Evolutionary conservation across 2,329 filamentous ascomycete species (phyloP).

Genomic region (Aspergillus transmontanensis): DNA sequence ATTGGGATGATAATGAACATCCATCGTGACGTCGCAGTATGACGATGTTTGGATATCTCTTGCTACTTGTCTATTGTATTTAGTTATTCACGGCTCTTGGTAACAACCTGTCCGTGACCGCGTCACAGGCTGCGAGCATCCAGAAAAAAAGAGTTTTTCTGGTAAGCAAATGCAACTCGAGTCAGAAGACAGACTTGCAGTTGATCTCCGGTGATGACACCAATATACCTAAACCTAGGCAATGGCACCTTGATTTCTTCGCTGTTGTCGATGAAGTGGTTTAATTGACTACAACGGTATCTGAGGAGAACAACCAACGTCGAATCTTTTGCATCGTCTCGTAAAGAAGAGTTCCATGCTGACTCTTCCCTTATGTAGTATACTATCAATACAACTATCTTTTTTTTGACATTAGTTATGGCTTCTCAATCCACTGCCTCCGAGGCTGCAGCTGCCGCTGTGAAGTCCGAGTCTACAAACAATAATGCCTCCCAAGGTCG

Average conservation of each 20-base stretch:
- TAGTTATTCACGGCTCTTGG: constrained; percentile 10
- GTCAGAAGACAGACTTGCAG: constrained; percentile 18
- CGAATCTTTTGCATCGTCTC: constrained; percentile 12
- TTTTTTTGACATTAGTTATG: constrained; percentile 19
- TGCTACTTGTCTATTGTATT: constrained; percentile 16
- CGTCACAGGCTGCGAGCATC: constrained; percentile 12
- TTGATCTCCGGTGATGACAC: constrained; percentile 50
- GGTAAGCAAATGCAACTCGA: constrained; percentile 23
- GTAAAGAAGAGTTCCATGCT: constrained; percentile 26
- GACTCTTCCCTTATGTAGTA: constrained; percentile 27
- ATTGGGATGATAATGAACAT: constrained; percentile 20
- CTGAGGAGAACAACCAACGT: constrained; percentile 62
- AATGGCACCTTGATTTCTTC: constrained; percentile 55
- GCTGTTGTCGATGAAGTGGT: constrained; percentile 52
- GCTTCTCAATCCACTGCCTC: constrained; percentile 28
- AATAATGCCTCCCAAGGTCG: constrained; percentile 26
- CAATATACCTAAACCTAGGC: constrained; percentile 45
- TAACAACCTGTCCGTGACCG: constrained; percentile 9
- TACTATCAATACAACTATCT: constrained; percentile 22
- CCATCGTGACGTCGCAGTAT: constrained; percentile 14
- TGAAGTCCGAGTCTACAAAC: constrained; percentile 19
- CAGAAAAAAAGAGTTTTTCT: constrained; percentile 23
- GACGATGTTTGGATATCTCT: constrained; percentile 16
- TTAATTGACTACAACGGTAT: constrained; percentile 94
- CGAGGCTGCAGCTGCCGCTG: constrained; percentile 12